A percentile compares a stretch with the other conserved stretches of the same genome.
phyloP scores from a whole-genome alignment of 345 rosid species.

The Syzygium grande region DNA sequence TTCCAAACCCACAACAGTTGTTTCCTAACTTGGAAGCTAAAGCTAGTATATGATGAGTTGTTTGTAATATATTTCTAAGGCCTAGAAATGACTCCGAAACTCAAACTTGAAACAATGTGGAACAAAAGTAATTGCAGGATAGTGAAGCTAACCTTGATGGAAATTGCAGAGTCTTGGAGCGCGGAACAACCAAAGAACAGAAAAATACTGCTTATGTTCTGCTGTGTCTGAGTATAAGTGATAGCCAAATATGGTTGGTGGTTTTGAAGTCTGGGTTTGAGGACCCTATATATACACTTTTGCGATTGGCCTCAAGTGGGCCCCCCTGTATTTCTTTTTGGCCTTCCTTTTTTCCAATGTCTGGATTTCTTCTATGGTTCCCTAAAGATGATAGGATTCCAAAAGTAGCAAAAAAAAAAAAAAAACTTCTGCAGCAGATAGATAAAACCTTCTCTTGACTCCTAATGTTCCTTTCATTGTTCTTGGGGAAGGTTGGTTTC shows the following conservation, averaged over 20 bases:
- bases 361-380: slow-evolving; percentile 5
- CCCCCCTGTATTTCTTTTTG: not conserved
- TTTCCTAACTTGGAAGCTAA: not conserved
- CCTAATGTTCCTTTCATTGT: not conserved
- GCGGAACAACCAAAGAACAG: not conserved
- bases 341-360: not conserved
- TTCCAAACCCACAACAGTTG: not conserved
- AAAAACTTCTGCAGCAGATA: not conserved
- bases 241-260: slow-evolving; percentile 12
- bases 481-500: slow-evolving; percentile 5
- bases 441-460: slow-evolving; percentile 13
- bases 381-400: slow-evolving; percentile 22
- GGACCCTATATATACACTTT: slow-evolving; percentile 29
- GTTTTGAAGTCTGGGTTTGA: slow-evolving; percentile 12
- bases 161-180: not conserved
- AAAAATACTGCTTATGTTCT: not conserved
- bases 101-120: not conserved
- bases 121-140: not conserved
- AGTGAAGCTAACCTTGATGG: not conserved
- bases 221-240: not conserved
- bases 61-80: not conserved
- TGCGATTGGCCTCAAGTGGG: slow-evolving; percentile 9
- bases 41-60: not conserved
- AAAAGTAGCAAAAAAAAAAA: slow-evolving; percentile 11
- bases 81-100: not conserved